Conservation (phyloP, 1,139 yeast genomes). For the Hyphopichia khmerensis region DNA sequence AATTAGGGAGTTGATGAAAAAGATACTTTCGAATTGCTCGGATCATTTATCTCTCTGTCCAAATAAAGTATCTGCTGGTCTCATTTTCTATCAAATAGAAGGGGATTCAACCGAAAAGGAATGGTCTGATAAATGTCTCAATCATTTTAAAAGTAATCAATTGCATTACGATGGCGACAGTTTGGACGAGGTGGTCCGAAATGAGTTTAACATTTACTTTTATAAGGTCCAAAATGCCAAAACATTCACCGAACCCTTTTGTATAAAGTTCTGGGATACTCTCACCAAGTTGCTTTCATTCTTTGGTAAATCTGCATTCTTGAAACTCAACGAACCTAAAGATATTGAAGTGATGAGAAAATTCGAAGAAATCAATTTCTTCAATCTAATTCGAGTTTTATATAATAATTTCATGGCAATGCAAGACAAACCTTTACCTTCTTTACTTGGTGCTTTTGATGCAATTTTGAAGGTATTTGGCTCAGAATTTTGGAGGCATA, state of each 20-base stretch:
- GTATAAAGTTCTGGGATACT: conserved; percentile 55
- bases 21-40: conserved; percentile 11
- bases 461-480: conserved; percentile 40
- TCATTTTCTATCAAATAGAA: conserved; percentile 51
- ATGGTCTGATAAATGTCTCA: conserved; percentile 44
- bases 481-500: conserved; percentile 48
- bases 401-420: conserved; percentile 51
- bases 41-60: conserved; percentile 9
- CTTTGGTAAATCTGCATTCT: conserved; percentile 38
- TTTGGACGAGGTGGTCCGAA: conserved; percentile 39
- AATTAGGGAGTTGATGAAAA: conserved; percentile 27
- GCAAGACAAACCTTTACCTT: conserved; percentile 54
- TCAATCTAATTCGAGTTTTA: conserved; percentile 45
- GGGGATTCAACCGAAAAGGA: conserved; percentile 44
- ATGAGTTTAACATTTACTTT: conserved; percentile 54
- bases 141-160: conserved; percentile 12
- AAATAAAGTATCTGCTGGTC: conserved; percentile 40
- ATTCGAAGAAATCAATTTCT: conserved; percentile 37
- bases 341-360: conserved; percentile 45
- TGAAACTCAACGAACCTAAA: conserved; percentile 41
- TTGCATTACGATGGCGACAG: conserved; percentile 10
- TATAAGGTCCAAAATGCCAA: conserved; percentile 53
- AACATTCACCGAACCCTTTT: conserved; percentile 40
- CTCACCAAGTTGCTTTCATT: conserved; percentile 39
- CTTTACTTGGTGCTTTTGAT: conserved; percentile 47